Percentiles rank a stretch among this genome's conserved stretches.
Evolutionary conservation across 106 monocot species (phyloP).

Genomic region (Ottelia alismoides): DNA sequence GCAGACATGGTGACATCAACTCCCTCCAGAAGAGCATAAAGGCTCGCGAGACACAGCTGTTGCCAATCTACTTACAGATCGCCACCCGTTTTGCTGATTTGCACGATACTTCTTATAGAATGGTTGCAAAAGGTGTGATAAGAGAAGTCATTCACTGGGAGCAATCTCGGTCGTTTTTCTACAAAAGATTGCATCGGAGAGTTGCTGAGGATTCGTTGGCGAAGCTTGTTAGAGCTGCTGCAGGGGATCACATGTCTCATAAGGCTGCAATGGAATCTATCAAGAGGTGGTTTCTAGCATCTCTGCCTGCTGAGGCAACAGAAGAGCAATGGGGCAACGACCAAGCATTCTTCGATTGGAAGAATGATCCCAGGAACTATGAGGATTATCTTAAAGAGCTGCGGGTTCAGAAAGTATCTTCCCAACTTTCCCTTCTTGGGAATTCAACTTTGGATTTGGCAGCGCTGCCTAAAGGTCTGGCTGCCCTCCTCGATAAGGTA

Average conservation of each 20-base stretch:
- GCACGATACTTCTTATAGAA: constrained; percentile 81
- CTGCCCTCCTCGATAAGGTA: constrained; percentile 69
- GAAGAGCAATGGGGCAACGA: constrained; percentile 59
- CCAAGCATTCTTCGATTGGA: constrained; percentile 78
- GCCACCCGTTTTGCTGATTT: constrained; percentile 90
- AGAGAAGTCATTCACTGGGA: constrained; percentile 78
- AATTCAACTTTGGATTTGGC: constrained; percentile 49
- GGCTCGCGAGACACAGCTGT: constrained; percentile 55
- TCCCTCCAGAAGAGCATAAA: constrained; percentile 37
- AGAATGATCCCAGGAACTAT: constrained; percentile 41
- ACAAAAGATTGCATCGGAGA: constrained; percentile 70
- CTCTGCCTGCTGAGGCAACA: constrained; percentile 1
- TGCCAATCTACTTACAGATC: constrained; percentile 81
- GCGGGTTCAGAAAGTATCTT: constrained; percentile 31
- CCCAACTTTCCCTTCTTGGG: constrained; percentile 30
- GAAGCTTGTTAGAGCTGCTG: constrained; percentile 44
- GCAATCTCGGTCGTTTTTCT: constrained; percentile 72
- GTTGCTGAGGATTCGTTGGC: constrained; percentile 49
- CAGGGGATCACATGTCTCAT: constrained; percentile 42
- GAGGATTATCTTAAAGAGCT: constrained; percentile 60
- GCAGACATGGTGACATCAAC: constrained; percentile 20
- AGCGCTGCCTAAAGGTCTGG: constrained; percentile 56
- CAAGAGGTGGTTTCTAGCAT: constrained; percentile 64
- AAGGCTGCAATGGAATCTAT: constrained; percentile 50
- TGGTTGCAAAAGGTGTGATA: constrained; percentile 84